Percentiles rank a stretch among this genome's conserved stretches.
Conservation (phyloP, 2,329 filamentous ascomycete genomes). For the Verticillium dahliae region DNA sequence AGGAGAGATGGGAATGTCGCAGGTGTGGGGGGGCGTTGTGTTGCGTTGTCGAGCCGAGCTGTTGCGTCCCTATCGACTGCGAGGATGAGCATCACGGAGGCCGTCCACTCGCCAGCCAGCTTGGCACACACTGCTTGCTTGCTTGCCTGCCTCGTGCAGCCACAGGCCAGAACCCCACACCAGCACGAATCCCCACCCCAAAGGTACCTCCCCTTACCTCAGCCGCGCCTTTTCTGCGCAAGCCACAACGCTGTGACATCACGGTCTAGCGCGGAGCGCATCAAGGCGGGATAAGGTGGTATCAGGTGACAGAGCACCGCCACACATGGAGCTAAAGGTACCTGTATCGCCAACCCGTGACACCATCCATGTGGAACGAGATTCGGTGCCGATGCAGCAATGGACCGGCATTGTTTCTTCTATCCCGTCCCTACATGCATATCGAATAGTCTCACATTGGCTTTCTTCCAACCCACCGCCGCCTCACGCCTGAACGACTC, state of each 20-base stretch:
- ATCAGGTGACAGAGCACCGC: constrained; percentile 6
- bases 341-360: background rate
- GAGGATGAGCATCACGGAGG: background rate
- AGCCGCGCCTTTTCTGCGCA: background rate
- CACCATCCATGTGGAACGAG: background rate
- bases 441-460: background rate
- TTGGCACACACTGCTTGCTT: background rate
- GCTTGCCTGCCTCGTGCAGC: background rate
- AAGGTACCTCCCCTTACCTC: background rate
- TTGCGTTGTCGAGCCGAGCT: background rate
- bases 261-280: constrained; percentile 1
- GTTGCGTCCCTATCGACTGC: background rate
- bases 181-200: background rate
- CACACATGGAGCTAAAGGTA: constrained; percentile 2
- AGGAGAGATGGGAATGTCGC: background rate
- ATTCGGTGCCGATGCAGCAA: background rate
- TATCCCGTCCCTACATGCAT: background rate
- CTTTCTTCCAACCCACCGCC: background rate
- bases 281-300: constrained; percentile 4
- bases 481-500: background rate
- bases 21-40: background rate
- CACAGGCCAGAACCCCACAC: background rate
- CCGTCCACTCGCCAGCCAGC: background rate
- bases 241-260: constrained; percentile 8
- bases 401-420: background rate